phyloP scores from a whole-genome alignment of 495 filamentous ascomycete genomes.

The Thermochaetoides thermophila region DNA sequence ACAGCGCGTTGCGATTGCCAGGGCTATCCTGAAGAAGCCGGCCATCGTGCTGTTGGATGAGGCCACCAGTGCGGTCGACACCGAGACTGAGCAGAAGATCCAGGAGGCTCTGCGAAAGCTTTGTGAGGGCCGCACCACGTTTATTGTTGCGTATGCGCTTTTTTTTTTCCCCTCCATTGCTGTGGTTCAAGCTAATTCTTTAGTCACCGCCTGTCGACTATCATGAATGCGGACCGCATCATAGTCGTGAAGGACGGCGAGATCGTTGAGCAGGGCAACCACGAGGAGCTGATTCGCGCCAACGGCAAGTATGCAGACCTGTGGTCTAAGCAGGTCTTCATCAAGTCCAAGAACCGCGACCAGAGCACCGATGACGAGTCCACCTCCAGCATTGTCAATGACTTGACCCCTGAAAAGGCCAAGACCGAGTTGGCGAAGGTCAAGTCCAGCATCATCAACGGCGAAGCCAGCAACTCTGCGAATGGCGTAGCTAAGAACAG shows the following conservation, averaged over 20 bases:
- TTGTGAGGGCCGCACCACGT: constrained; percentile 43
- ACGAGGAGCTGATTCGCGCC: constrained; percentile 41
- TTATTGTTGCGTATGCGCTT: constrained; percentile 44
- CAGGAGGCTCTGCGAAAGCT: constrained; percentile 48
- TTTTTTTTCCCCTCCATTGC: background rate
- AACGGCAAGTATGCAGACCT: constrained; percentile 46
- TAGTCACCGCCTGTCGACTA: constrained; percentile 52
- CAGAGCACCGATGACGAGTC: constrained; percentile 10
- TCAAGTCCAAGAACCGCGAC: constrained; percentile 32
- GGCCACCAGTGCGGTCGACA: constrained; percentile 43
- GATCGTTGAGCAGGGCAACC: constrained; percentile 49
- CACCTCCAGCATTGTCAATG: constrained; percentile 24
- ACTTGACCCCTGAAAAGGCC: constrained; percentile 20
- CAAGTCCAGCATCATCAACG: constrained; percentile 9
- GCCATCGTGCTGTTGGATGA: constrained; percentile 43
- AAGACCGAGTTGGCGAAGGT: constrained; percentile 23
- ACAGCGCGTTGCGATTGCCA: constrained; percentile 65
- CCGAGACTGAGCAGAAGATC: constrained; percentile 58
- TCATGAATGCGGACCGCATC: constrained; percentile 55
- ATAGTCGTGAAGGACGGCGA: constrained; percentile 50
- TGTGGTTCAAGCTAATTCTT: background rate
- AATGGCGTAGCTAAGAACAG: background rate
- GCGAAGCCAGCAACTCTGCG: background rate
- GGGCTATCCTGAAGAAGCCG: constrained; percentile 40
- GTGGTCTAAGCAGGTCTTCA: constrained; percentile 46